phyloP scores from a whole-genome alignment of 225 moss, liverwort and hornwort species.

The Anthoceros angustus region DNA sequence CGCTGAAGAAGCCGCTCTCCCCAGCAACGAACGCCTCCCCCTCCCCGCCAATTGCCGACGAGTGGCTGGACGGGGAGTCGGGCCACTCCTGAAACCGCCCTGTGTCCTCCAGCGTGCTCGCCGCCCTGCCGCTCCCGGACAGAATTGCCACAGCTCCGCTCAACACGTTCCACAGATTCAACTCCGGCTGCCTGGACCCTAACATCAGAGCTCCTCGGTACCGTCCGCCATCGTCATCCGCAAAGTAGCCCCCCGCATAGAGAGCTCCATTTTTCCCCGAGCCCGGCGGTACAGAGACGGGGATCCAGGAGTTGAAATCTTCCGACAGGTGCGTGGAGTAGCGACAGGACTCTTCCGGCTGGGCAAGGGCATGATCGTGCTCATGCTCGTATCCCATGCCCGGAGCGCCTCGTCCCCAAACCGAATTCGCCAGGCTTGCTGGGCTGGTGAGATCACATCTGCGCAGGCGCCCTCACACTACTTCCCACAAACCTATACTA shows the following conservation, averaged over 20 bases:
- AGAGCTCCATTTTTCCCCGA: slow-evolving; percentile 42
- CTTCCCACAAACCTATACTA: too few species aligned
- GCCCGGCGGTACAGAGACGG: slow-evolving; percentile 57
- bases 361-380: background rate
- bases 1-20: slow-evolving; percentile 18
- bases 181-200: slow-evolving; percentile 22
- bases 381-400: slow-evolving; percentile 2
- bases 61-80: background rate
- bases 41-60: slow-evolving; percentile 7
- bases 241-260: slow-evolving; percentile 28
- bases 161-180: slow-evolving; percentile 80
- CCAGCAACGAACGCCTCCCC: slow-evolving; percentile 21
- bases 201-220: slow-evolving; percentile 34
- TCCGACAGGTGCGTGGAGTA: slow-evolving; percentile 71
- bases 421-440: too few species aligned
- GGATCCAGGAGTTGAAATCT: slow-evolving; percentile 87
- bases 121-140: slow-evolving; percentile 47
- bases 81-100: slow-evolving; percentile 11
- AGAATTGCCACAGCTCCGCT: slow-evolving; percentile 68
- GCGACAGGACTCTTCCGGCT: background rate
- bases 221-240: slow-evolving; percentile 26
- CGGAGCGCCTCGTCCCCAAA: background rate
- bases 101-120: slow-evolving; percentile 10
- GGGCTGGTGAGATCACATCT: too few species aligned
- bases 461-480: too few species aligned